Conservation (phyloP, 2,329 filamentous ascomycete species). For the Alternaria sp. region DNA sequence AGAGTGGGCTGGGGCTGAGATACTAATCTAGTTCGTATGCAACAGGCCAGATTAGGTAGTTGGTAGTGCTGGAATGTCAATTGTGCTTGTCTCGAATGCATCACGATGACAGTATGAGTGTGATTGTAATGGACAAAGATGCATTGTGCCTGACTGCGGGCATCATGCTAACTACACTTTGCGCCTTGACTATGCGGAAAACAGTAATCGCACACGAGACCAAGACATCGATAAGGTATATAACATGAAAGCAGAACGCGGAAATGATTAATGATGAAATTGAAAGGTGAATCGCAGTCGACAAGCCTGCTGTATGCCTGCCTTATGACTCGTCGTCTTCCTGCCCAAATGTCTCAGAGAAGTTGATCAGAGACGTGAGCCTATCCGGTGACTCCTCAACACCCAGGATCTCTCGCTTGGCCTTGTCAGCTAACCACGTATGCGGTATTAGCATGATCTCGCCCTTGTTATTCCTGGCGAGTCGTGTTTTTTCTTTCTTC, state of each 20-base stretch:
- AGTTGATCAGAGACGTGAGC: slow-evolving; percentile 40
- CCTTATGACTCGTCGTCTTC: slow-evolving; percentile 19
- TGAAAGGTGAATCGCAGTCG: not conserved
- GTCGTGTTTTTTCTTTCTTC: slow-evolving; percentile 29
- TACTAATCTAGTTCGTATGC: not conserved
- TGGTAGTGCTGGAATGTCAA: not conserved
- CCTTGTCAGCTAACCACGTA: slow-evolving; percentile 33
- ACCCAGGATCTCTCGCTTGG: slow-evolving; percentile 17
- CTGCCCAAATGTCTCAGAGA: slow-evolving; percentile 38
- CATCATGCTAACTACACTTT: not conserved
- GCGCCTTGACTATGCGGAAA: not conserved
- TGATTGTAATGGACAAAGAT: not conserved
- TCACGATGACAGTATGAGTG: not conserved
- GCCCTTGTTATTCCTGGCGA: slow-evolving; percentile 28
- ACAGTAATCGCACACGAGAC: not conserved
- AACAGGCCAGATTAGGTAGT: not conserved
- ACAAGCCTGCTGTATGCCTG: not conserved
- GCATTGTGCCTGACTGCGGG: not conserved
- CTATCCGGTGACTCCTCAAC: slow-evolving; percentile 20
- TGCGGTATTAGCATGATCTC: slow-evolving; percentile 37
- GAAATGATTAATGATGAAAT: not conserved
- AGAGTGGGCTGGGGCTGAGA: not conserved
- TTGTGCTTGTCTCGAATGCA: not conserved
- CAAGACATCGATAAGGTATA: not conserved
- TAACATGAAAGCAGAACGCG: not conserved